Base-by-base conservation (phyloP, 2,329 filamentous ascomycete genomes). In the Fusarium avenaceum region DNA sequence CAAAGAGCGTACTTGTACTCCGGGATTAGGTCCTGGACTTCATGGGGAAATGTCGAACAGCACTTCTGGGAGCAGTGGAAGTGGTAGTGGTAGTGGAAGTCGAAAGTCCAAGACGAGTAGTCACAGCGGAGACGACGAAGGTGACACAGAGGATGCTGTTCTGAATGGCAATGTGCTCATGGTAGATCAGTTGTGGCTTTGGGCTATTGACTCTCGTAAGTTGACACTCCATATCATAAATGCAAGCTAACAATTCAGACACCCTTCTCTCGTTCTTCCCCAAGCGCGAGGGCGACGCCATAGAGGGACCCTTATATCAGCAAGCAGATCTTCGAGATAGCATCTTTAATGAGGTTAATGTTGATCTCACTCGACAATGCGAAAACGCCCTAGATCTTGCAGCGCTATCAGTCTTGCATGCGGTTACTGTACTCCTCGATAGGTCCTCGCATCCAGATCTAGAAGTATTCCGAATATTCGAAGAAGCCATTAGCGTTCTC, bases 171-270 rank as follows among this genome's bases (percentile, higher is more conserved):
- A 89, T 39, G 81, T 87, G 4, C 74, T 90, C n/a, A 90, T 90
- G 86, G 86, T 90, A 0, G 89, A 90, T 59, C 88, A 90, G 70
- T 75, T 90, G 2, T 90, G 88, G 88, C 74, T 90, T 0, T 87
- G 85, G 85, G 83, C 81, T 0, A 80, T 87, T n/a, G 81, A 86
- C 55, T 83, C 79, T 17, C 83, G 84, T 86, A 72, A 76, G 83
- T 76, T 3, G 0, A 0, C 0, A 2, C 2, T 22, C 14, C 6
- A 0, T 5, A 0, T 4, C 28, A 0, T 4, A 10, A 10, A 1
- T 8, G 1, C 7, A 28, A 3, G 22, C 64, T 73, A 10, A 73
- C 15, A 1, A 11, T 2, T 2, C 1, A 86, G 84, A 82, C 19
- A 87, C 85, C 0, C 65, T 88, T 8, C 73, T 84, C 4, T 86